Evolutionary conservation across 352 stramenopile genomes (phyloP), one percentile per base, ranked within the genome.

Genomic region (Phytophthora ramorum): DNA sequence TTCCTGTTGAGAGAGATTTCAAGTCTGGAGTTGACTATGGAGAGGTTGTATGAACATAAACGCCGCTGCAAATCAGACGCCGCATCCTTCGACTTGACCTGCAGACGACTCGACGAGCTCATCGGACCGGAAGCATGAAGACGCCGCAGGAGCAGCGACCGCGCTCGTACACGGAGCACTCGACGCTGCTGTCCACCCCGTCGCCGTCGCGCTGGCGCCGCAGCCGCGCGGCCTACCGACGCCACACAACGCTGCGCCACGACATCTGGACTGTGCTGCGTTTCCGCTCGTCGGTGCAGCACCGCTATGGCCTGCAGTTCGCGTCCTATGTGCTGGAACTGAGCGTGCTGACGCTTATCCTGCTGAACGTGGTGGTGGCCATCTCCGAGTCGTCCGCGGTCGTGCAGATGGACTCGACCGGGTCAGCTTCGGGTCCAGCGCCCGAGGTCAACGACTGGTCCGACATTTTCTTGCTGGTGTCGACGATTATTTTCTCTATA

Each of bases 241-340:
- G 30, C 9, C 40, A 60, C 14, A 68, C 66, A 10, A 71, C 69
- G n/a, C 26, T 81, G 47, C 78, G 76, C 2, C 66, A 83, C 54
- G 73, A 80, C 37, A 66, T 90, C 44, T 90, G 81, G 81, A 84
- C 78, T 0, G 72, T 88, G n/a, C 54, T 90, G 67, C 76, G 75
- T 45, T 90, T 82, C 60, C 78, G 76, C 32, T 79, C 77, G 47
- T 85, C 74, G 10, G 58, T 83, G 48, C 66, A 75, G 28, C 73
- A 83, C 47, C 51, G 70, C 43, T 78, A 72, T 4, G 73, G 73
- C 1, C 67, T 88, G 49, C 78, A 85, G 45, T 63, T 81, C 51
- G 75, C 72, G 35, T 90, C 81, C 17, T 87, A 87, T 47, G 30
- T 81, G 38, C 58, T 90, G 40, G 78, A 90, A 50, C 62, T 83